Evolutionary conservation across 2,329 filamentous ascomycete genomes (phyloP).

Genomic region (Sporothrix variecibatus): DNA sequence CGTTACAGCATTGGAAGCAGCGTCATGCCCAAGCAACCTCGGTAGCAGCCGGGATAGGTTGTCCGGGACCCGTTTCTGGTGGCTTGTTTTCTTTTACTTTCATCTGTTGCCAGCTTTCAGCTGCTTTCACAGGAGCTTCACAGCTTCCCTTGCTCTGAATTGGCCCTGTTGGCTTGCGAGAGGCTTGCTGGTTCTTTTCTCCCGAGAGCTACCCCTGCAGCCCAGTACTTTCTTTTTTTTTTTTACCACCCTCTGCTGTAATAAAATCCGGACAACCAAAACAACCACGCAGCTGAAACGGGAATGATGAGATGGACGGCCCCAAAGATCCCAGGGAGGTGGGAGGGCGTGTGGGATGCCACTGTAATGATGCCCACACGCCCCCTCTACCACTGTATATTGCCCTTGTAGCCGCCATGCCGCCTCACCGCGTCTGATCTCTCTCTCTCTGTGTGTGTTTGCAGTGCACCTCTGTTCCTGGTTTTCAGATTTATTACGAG

Average conservation of each 20-base stretch:
- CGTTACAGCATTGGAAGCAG: neutral
- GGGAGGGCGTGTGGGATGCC: slow-evolving; percentile 16
- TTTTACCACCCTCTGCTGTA: neutral
- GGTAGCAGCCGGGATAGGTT: slow-evolving; percentile 24
- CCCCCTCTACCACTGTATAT: slow-evolving; percentile 1
- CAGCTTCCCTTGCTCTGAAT: neutral
- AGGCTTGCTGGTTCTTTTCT: too few relatives aligned
- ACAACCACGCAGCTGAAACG: slow-evolving; percentile 13
- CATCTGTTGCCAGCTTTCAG: slow-evolving; percentile 6
- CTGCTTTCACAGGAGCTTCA: neutral
- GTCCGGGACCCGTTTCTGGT: neutral
- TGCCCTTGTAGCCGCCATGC: neutral
- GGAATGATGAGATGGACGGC: slow-evolving; percentile 7
- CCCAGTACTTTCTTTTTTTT: neutral
- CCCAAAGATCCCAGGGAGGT: neutral
- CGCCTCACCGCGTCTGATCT: neutral
- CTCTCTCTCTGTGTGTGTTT: neutral
- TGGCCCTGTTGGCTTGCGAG: neutral
- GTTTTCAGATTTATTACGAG: neutral
- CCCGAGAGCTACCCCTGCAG: slow-evolving; percentile 14
- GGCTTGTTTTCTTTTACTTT: neutral
- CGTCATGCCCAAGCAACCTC: slow-evolving; percentile 19
- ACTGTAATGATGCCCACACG: neutral
- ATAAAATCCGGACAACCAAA: neutral
- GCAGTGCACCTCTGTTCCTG: neutral